Percentiles rank a stretch among this genome's conserved stretches.
Conservation (phyloP, 2,329 filamentous ascomycete species). For the Xylariaceae sp. region DNA sequence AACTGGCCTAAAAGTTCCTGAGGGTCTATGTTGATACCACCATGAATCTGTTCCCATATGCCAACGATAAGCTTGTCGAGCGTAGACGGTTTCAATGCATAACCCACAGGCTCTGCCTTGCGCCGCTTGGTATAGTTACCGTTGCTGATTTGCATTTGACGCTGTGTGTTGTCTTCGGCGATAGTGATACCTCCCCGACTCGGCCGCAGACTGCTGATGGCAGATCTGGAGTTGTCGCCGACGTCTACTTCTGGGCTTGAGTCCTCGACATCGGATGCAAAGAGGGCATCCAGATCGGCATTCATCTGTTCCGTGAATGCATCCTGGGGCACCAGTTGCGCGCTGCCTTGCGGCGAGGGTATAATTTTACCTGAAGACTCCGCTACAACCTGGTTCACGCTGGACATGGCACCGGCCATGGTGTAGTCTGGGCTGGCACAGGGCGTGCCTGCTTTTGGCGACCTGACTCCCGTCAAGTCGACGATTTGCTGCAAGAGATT, state of each 20-base stretch:
- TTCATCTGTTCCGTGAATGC: not conserved
- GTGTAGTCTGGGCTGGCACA: not conserved
- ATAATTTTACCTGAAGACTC: slow-evolving; percentile 5
- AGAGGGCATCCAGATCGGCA: not conserved
- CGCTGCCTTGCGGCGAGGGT: slow-evolving; percentile 4
- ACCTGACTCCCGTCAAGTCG: slow-evolving; percentile 8
- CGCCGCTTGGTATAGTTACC: slow-evolving; percentile 18
- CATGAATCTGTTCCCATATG: slow-evolving; percentile 32
- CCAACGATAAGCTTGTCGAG: slow-evolving; percentile 28
- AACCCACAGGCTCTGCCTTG: slow-evolving; percentile 25
- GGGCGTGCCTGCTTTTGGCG: slow-evolving; percentile 3
- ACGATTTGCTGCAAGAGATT: slow-evolving; percentile 8
- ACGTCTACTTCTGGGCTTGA: not conserved
- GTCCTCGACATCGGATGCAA: not conserved
- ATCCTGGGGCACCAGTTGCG: not conserved
- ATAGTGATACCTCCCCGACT: slow-evolving; percentile 10
- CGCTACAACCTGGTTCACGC: too few relatives aligned
- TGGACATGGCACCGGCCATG: not conserved
- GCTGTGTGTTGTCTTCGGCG: slow-evolving; percentile 21
- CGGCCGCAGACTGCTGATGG: slow-evolving; percentile 25
- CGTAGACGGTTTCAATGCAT: slow-evolving; percentile 20
- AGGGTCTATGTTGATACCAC: slow-evolving; percentile 24
- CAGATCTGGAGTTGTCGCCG: slow-evolving; percentile 33
- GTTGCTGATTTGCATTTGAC: slow-evolving; percentile 21
- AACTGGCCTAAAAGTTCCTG: slow-evolving; percentile 25